phyloP scores from a whole-genome alignment of 331 rosid genomes.

The Phaseolus coccineus region DNA sequence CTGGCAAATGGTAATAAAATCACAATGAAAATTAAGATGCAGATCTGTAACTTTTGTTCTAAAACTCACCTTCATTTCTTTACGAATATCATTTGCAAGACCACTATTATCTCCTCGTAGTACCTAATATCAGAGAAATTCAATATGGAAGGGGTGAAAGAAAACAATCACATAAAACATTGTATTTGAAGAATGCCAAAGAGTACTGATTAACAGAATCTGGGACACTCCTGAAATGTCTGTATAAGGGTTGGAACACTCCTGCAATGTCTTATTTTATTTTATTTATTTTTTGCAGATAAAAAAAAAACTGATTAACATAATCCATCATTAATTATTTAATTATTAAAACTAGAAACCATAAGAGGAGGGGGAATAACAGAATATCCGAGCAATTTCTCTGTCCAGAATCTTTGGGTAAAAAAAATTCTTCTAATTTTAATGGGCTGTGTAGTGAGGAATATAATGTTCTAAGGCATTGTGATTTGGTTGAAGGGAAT shows the following conservation, averaged over 20 bases:
- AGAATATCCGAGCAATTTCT: not conserved
- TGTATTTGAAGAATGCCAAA: conserved; percentile 19
- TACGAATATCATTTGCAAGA: conserved; percentile 97
- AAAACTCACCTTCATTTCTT: conserved; percentile 92
- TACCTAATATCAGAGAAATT: conserved; percentile 65
- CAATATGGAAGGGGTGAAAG: conserved; percentile 39
- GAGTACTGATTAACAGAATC: conserved; percentile 11
- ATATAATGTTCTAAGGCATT: not conserved
- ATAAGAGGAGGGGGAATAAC: not conserved
- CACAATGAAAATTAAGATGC: conserved; percentile 16
- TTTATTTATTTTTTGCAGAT: too few species aligned
- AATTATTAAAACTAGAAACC: conserved; percentile 21
- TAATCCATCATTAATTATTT: not conserved
- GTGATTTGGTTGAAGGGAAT: conserved; percentile 12
- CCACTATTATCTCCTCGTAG: conserved; percentile 95
- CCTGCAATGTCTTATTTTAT: too few species aligned
- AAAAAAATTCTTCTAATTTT: not conserved
- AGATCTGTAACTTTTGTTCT: conserved; percentile 14
- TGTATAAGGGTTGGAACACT: too few species aligned
- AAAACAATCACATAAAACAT: conserved; percentile 32
- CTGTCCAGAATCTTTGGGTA: not conserved
- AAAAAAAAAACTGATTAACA: not conserved
- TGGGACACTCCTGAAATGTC: too few species aligned
- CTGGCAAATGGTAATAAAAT: conserved; percentile 23
- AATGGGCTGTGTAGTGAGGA: not conserved